These are phyloP conservation scores for Yamadazyma aaseri DNA, from an alignment of 1,139 yeast genomes.

Conservation along the genomic window DNA sequence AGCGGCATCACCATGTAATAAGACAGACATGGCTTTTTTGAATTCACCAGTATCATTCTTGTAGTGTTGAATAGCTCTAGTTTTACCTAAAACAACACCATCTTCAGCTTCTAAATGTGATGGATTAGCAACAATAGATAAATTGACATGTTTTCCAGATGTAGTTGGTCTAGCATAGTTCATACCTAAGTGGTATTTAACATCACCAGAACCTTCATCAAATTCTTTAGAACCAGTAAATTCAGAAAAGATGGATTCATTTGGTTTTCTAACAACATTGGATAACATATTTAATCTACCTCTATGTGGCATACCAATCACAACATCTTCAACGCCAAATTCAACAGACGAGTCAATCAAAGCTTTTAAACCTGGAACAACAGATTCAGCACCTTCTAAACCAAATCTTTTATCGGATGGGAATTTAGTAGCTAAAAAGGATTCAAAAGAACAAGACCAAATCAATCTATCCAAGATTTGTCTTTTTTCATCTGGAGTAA, in stretches of 20 bases:
- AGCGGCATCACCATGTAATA: constrained; percentile 99
- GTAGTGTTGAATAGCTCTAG: constrained; percentile 93
- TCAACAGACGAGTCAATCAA: constrained; percentile 93
- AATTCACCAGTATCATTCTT: constrained; percentile 81
- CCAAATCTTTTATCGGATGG: constrained; percentile 99
- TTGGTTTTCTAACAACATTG: constrained; percentile 97
- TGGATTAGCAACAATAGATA: constrained; percentile 96
- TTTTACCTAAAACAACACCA: constrained; percentile 97
- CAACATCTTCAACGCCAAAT: constrained; percentile 90
- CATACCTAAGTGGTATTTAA: constrained; percentile 98
- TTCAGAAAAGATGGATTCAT: constrained; percentile 95
- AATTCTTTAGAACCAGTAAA: constrained; percentile 86
- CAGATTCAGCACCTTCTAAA: constrained; percentile 96
- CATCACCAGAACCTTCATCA: constrained; percentile 97
- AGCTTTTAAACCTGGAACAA: constrained; percentile 96
- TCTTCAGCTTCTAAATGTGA: constrained; percentile 99
- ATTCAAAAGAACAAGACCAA: constrained; percentile 95
- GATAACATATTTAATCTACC: constrained; percentile 98
- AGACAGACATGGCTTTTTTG: constrained; percentile 85
- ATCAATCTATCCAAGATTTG: constrained; percentile 94
- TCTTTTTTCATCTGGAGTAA: constrained; percentile 86
- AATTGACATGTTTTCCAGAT: constrained; percentile 92
- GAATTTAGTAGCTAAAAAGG: constrained; percentile 89
- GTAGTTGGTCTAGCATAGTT: constrained; percentile 98
- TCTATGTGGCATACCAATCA: constrained; percentile 99